Evolutionary conservation across 495 filamentous ascomycete species (phyloP).

Genomic region (Penicillium daleae): DNA sequence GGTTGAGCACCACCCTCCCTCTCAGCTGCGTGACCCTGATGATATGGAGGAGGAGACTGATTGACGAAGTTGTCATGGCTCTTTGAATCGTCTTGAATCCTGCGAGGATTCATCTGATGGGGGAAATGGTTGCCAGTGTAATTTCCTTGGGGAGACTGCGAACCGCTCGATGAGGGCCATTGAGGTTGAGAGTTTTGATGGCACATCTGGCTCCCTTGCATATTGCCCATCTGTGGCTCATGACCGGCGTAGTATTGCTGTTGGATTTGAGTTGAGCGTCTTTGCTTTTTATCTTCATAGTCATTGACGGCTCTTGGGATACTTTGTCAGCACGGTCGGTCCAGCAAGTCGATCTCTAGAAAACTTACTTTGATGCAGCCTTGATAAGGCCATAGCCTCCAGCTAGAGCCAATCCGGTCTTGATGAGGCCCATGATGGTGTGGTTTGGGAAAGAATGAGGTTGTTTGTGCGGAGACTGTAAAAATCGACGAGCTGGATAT

Average conservation of each 20-base stretch:
- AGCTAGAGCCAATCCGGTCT: conserved; percentile 19
- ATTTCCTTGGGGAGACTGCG: background rate
- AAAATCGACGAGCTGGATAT: background rate
- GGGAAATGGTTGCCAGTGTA: background rate
- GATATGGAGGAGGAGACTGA: background rate
- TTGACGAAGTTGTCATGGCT: background rate
- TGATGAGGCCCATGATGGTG: conserved; percentile 25
- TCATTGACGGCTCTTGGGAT: conserved; percentile 15
- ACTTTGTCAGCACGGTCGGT: background rate
- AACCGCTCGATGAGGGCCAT: background rate
- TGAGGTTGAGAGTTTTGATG: background rate
- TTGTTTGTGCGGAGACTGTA: background rate
- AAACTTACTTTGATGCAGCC: conserved; percentile 20
- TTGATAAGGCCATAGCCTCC: conserved; percentile 23
- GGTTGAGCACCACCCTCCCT: background rate
- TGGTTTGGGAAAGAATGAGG: background rate
- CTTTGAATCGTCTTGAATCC: background rate
- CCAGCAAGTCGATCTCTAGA: background rate
- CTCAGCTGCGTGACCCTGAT: background rate
- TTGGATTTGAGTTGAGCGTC: conserved; percentile 3
- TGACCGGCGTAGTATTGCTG: background rate
- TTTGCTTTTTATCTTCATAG: conserved; percentile 18
- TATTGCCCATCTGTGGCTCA: background rate
- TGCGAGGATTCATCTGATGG: background rate
- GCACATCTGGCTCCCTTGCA: background rate